Evolutionary conservation across 2,329 filamentous ascomycete species (phyloP).

Genomic region (Fusarium hostae): DNA sequence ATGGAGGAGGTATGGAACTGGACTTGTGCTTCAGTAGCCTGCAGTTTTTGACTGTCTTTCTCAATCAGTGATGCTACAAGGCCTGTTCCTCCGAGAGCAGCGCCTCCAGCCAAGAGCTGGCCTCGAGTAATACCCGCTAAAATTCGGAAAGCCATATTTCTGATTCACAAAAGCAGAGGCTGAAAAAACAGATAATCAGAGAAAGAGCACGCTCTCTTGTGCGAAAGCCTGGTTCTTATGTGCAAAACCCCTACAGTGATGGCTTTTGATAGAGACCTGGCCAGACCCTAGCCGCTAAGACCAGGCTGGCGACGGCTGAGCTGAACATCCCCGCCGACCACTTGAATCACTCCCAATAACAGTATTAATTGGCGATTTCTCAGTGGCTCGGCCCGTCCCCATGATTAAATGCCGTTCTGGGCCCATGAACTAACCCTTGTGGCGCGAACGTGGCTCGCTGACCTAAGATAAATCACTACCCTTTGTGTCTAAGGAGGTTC

Average conservation of each 20-base stretch:
- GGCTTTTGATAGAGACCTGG: neutral
- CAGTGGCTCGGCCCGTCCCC: slow-evolving; percentile 1
- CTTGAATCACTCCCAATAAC: neutral
- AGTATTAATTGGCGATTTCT: neutral
- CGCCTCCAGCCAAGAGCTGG: neutral
- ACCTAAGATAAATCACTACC: neutral
- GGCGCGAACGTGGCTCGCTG: neutral
- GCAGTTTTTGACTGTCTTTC: neutral
- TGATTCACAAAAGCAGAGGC: fast-evolving
- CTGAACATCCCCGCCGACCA: neutral
- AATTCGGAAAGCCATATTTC: neutral
- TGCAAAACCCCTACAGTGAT: neutral
- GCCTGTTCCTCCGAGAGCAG: neutral
- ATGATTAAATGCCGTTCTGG: neutral
- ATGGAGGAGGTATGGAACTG: neutral
- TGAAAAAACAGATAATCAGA: neutral
- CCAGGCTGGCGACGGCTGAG: neutral
- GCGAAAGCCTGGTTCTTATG: neutral
- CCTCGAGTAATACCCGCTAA: neutral
- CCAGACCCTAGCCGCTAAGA: neutral
- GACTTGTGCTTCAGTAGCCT: neutral
- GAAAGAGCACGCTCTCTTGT: fast-evolving
- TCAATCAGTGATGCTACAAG: neutral
- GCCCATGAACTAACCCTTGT: neutral
- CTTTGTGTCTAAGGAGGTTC: neutral